These are phyloP conservation scores for Ephemerocybe angulata DNA, from an alignment of 768 basidiomycete species.

Conservation along the genomic window DNA sequence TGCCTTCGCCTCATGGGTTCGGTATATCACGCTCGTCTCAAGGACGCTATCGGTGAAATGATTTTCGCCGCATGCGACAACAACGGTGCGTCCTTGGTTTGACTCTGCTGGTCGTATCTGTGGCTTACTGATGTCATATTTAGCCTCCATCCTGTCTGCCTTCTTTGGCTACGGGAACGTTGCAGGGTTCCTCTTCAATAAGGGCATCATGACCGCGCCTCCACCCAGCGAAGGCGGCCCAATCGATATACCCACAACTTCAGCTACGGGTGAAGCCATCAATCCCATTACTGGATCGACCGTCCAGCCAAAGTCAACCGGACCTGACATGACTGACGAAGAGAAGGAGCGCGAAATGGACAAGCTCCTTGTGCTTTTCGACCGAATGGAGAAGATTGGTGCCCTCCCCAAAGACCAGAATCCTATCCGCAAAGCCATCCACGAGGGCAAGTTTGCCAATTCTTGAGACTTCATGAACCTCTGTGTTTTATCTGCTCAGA, in stretches of 20 bases:
- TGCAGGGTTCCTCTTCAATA: constrained; percentile 90
- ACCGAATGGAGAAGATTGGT: constrained; percentile 78
- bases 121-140: constrained; percentile 3
- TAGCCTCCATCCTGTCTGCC: constrained; percentile 67
- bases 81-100: constrained; percentile 40
- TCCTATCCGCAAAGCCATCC: constrained; percentile 69
- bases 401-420: constrained; percentile 62
- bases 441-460: constrained; percentile 28
- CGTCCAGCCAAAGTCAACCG: constrained; percentile 34
- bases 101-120: background rate
- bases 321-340: constrained; percentile 80
- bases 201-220: constrained; percentile 73
- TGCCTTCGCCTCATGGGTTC: constrained; percentile 73
- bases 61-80: constrained; percentile 79
- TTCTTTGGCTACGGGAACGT: constrained; percentile 94
- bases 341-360: constrained; percentile 95
- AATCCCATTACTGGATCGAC: constrained; percentile 88
- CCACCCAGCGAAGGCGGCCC: constrained; percentile 28
- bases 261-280: constrained; percentile 44
- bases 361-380: constrained; percentile 87
- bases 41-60: constrained; percentile 82
- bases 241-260: constrained; percentile 30
- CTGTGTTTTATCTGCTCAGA: background rate
- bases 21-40: constrained; percentile 69
- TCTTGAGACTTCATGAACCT: background rate